Conservation (phyloP, 2,329 filamentous ascomycete species). For the Sporothrix inflata region DNA sequence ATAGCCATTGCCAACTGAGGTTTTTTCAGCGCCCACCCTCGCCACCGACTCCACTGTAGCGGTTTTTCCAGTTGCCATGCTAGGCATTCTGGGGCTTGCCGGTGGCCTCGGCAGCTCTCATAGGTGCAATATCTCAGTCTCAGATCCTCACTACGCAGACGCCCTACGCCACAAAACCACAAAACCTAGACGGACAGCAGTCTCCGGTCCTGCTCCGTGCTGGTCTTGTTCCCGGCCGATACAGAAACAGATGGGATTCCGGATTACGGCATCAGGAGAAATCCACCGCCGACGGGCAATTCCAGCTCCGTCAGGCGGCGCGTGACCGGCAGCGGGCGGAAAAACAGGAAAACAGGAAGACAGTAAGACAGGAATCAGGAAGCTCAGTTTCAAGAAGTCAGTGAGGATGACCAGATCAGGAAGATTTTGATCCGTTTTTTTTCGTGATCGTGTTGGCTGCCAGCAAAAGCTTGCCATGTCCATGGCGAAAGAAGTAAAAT, state of each 20-base stretch:
- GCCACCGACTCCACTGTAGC: not conserved
- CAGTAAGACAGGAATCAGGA: not conserved
- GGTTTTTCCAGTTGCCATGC: not conserved
- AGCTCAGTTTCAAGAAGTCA: not conserved
- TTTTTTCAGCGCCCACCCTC: conserved; percentile 19
- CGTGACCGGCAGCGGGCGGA: not conserved
- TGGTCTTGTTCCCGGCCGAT: conserved; percentile 3
- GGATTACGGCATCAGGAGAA: not conserved
- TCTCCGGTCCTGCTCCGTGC: conserved; percentile 4
- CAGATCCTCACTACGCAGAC: not conserved
- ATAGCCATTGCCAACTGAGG: not conserved
- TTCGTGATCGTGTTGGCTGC: not conserved
- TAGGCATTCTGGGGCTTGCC: not conserved
- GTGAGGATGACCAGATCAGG: not conserved
- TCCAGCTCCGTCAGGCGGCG: not conserved
- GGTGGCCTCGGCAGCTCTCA: conserved; percentile 2
- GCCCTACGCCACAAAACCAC: not conserved
- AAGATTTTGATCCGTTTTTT: not conserved
- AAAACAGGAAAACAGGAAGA: too few species aligned
- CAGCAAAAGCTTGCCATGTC: not conserved
- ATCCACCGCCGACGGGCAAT: not conserved
- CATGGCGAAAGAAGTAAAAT: not conserved
- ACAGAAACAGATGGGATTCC: not conserved
- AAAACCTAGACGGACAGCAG: not conserved
- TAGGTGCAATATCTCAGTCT: conserved; percentile 22